Conservation (phyloP, 441 rosid species). For the Adansonia rubrostipa region DNA sequence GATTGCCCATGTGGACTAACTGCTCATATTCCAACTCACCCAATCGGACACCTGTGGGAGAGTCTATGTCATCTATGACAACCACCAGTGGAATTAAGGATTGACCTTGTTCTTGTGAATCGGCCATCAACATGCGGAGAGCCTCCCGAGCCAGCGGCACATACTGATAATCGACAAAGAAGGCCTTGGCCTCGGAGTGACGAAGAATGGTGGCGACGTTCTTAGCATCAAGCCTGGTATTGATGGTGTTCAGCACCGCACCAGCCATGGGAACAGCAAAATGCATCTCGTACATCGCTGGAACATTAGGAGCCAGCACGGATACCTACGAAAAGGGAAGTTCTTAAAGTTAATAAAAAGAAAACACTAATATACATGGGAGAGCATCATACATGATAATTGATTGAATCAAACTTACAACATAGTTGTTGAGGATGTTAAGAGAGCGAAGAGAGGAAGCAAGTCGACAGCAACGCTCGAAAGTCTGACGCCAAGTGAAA, state of each 20-base stretch:
- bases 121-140: constrained; percentile 33
- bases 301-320: constrained; percentile 69
- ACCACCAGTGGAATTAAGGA: constrained; percentile 38
- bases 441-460: constrained; percentile 59
- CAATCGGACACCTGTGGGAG: constrained; percentile 43
- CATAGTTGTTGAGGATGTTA: constrained; percentile 47
- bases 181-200: constrained; percentile 61
- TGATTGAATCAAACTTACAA: constrained; percentile 40
- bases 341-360: not conserved
- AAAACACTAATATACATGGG: not conserved
- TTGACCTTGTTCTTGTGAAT: not conserved
- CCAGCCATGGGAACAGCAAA: constrained; percentile 78
- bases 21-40: constrained; percentile 60
- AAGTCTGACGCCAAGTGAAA: constrained; percentile 72
- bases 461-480: constrained; percentile 62
- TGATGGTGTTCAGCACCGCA: constrained; percentile 67
- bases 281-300: constrained; percentile 78
- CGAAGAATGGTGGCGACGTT: constrained; percentile 56
- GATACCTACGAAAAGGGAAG: constrained; percentile 49
- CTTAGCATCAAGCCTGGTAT: constrained; percentile 55
- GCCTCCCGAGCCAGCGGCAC: constrained; percentile 46
- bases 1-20: constrained; percentile 44
- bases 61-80: constrained; percentile 47
- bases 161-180: constrained; percentile 54
- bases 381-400: not conserved